phyloP scores from a whole-genome alignment of 2,329 filamentous ascomycete species.

The Ophiocordyceps polyrhachis-furcata region DNA sequence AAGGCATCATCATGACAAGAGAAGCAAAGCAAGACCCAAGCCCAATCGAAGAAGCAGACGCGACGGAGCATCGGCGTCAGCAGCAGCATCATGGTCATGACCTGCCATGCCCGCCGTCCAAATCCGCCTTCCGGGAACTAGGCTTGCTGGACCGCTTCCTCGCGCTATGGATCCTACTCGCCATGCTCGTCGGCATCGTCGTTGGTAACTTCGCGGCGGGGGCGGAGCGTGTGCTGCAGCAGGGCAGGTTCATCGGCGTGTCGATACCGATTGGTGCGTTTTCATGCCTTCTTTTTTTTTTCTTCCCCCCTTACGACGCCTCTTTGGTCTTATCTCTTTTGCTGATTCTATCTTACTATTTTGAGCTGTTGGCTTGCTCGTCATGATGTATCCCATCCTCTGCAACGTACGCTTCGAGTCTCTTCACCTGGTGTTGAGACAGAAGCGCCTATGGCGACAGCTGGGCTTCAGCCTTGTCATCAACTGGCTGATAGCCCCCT shows the following conservation, averaged over 20 bases:
- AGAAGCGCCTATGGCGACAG: constrained; percentile 54
- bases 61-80: not conserved
- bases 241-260: constrained; percentile 52
- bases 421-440: constrained; percentile 45
- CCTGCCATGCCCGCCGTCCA: not conserved
- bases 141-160: constrained; percentile 44
- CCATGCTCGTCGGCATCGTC: constrained; percentile 58
- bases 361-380: constrained; percentile 55
- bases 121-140: constrained; percentile 30
- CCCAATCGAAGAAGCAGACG: not conserved
- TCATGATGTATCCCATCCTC: constrained; percentile 91
- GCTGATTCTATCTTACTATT: too few species aligned
- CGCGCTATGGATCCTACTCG: constrained; percentile 57
- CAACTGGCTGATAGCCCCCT: constrained; percentile 70
- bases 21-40: not conserved
- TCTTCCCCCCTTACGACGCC: constrained; percentile 2
- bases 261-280: constrained; percentile 42
- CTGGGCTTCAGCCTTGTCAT: constrained; percentile 57
- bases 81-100: not conserved
- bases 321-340: not conserved
- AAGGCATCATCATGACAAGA: not conserved
- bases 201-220: constrained; percentile 56
- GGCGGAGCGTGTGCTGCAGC: constrained; percentile 43
- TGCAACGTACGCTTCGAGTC: constrained; percentile 72
- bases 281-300: not conserved